Percentiles rank a stretch among this genome's conserved stretches.
Conservation (phyloP, 345 rosid genomes). For the Acer negundo region DNA sequence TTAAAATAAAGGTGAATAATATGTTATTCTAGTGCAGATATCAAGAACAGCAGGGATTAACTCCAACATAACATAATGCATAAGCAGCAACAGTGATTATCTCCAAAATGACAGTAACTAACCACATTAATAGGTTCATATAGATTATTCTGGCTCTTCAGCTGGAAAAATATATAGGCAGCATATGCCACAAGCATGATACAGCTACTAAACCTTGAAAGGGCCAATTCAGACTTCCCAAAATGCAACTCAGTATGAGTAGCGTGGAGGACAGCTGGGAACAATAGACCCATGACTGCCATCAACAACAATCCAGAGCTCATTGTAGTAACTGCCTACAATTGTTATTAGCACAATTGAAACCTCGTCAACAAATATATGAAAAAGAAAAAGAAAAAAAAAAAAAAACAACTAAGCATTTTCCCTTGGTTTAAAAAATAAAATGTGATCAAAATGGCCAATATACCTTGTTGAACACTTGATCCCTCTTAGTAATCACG, state of each 20-base stretch:
- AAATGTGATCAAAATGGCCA: not conserved
- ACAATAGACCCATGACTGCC: constrained; percentile 51
- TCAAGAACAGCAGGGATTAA: not conserved
- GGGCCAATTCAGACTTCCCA: constrained; percentile 56
- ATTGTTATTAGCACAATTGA: constrained; percentile 4
- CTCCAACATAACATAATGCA: not conserved
- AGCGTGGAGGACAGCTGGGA: constrained; percentile 57
- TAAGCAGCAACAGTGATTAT: not conserved
- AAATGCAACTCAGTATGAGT: constrained; percentile 47
- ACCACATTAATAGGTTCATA: constrained; percentile 32
- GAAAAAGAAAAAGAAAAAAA: not conserved
- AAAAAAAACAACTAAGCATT: not conserved
- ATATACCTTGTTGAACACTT: constrained; percentile 43
- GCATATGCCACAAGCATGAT: constrained; percentile 57
- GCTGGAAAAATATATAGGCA: constrained; percentile 47
- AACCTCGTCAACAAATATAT: not conserved
- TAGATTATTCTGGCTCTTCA: constrained; percentile 35
- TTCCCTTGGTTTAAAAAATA: not conserved
- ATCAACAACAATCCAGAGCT: constrained; percentile 49
- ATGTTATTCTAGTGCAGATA: not conserved
- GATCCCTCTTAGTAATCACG: constrained; percentile 41
- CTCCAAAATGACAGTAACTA: constrained; percentile 5
- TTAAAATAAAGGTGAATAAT: not conserved
- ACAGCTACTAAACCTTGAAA: constrained; percentile 57
- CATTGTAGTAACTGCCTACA: constrained; percentile 46